These are phyloP conservation scores for Kuraishia capsulata DNA, from an alignment of 805 yeast species.

Conservation along the genomic window DNA sequence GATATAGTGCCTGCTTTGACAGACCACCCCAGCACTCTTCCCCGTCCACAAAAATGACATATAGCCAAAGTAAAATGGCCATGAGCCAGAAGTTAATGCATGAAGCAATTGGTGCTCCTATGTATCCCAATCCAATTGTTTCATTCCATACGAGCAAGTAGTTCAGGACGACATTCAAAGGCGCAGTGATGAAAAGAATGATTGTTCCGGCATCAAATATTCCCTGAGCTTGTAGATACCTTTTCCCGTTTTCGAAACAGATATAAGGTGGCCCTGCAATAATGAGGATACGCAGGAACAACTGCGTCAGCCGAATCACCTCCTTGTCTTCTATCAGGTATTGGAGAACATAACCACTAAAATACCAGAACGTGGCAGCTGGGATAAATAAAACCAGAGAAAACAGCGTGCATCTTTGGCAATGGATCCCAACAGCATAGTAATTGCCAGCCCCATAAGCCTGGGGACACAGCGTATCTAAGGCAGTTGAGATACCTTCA, in stretches of 20 bases:
- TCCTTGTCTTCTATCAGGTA: slow-evolving; percentile 34
- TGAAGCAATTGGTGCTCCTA: slow-evolving; percentile 72
- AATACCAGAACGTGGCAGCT: slow-evolving; percentile 54
- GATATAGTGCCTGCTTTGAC: slow-evolving; percentile 19
- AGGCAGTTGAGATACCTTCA: slow-evolving; percentile 68
- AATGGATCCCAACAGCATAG: slow-evolving; percentile 56
- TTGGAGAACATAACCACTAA: slow-evolving; percentile 36
- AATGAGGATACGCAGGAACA: slow-evolving; percentile 44
- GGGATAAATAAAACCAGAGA: slow-evolving; percentile 52
- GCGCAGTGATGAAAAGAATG: slow-evolving; percentile 60
- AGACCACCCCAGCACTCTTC: slow-evolving; percentile 65
- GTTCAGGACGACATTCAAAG: slow-evolving; percentile 57
- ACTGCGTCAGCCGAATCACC: slow-evolving; percentile 43
- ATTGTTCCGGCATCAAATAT: slow-evolving; percentile 73
- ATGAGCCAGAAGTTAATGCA: slow-evolving; percentile 64
- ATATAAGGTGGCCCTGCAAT: slow-evolving; percentile 72
- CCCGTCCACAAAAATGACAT: slow-evolving; percentile 54
- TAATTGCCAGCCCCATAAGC: slow-evolving; percentile 64
- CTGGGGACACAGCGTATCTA: slow-evolving; percentile 75
- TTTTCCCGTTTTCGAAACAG: slow-evolving; percentile 60
- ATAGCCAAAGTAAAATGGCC: slow-evolving; percentile 45
- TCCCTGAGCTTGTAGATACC: slow-evolving; percentile 71
- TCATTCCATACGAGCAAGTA: slow-evolving; percentile 58
- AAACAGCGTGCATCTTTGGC: slow-evolving; percentile 58
- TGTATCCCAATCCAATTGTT: slow-evolving; percentile 42